Conservation (phyloP, 352 stramenopile species). For the Phytophthora ohioensis region DNA sequence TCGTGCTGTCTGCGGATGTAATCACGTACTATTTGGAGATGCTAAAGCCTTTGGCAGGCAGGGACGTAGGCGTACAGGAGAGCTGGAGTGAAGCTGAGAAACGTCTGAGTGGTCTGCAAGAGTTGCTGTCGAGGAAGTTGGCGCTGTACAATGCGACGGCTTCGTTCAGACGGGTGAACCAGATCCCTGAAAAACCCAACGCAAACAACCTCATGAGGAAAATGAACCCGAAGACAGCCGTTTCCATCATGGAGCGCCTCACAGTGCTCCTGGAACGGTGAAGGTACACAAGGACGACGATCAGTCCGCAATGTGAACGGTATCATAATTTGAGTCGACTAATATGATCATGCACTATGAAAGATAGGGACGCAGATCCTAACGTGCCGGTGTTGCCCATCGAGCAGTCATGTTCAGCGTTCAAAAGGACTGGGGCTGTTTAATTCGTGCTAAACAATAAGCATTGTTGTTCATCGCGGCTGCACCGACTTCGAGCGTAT, state of each 20-base stretch:
- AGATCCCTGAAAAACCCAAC: conserved; percentile 37
- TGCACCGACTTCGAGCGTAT: no score
- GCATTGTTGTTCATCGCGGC: no score
- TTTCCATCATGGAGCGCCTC: conserved; percentile 62
- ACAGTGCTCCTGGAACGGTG: conserved; percentile 51
- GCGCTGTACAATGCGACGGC: conserved; percentile 62
- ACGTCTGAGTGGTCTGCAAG: conserved; percentile 55
- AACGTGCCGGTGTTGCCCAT: background rate
- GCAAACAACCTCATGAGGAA: conserved; percentile 62
- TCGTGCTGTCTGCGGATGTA: conserved; percentile 69
- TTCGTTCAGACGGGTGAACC: conserved; percentile 36
- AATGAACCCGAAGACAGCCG: conserved; percentile 73
- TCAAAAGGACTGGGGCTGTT: no score
- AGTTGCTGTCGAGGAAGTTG: conserved; percentile 66
- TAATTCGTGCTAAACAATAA: no score
- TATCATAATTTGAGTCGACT: conserved; percentile 17
- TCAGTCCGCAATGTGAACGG: background rate
- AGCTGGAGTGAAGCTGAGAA: conserved; percentile 67
- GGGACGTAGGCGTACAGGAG: conserved; percentile 32
- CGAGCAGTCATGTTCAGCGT: no score
- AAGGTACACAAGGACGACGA: conserved; percentile 2
- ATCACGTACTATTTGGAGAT: conserved; percentile 67
- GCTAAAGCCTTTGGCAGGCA: conserved; percentile 35
- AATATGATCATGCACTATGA: conserved; percentile 11
- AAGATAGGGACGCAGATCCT: background rate